A percentile compares a stretch with the other conserved stretches of the same genome.
phyloP scores from a whole-genome alignment of 2,329 filamentous ascomycete genomes.

The Fusarium sp. region DNA sequence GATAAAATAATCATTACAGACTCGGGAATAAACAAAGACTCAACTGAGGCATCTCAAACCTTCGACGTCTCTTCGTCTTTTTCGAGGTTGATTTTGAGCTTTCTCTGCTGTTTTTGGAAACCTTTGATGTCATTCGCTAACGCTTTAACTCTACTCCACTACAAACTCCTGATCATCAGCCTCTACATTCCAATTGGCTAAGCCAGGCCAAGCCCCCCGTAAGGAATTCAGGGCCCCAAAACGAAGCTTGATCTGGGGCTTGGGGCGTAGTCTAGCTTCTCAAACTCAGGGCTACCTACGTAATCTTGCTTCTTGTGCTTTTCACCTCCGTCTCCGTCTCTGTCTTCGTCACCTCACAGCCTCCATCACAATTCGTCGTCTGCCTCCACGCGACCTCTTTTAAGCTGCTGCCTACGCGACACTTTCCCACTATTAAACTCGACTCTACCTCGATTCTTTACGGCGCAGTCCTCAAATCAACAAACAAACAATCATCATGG shows the following conservation, averaged over 20 bases:
- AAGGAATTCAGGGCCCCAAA: slow-evolving; percentile 9
- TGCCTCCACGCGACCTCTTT: slow-evolving; percentile 34
- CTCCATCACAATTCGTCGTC: slow-evolving; percentile 31
- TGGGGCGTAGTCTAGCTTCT: slow-evolving; percentile 18
- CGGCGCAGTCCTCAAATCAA: slow-evolving; percentile 12
- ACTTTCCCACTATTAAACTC: slow-evolving; percentile 20
- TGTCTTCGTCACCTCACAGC: slow-evolving; percentile 33
- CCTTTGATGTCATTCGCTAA: slow-evolving; percentile 36
- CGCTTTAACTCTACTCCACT: slow-evolving; percentile 1
- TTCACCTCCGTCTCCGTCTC: slow-evolving; percentile 41
- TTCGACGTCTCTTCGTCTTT: slow-evolving; percentile 16
- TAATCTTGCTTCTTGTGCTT: slow-evolving; percentile 43
- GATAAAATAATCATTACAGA: slow-evolving; percentile 46
- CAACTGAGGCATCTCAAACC: slow-evolving; percentile 35
- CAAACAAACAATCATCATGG: slow-evolving; percentile 69
- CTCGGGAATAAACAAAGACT: slow-evolving; percentile 13
- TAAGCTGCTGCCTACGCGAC: slow-evolving; percentile 46
- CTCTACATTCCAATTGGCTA: slow-evolving; percentile 12
- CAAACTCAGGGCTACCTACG: slow-evolving; percentile 29
- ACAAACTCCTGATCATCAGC: slow-evolving; percentile 11
- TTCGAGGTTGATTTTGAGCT: slow-evolving; percentile 32
- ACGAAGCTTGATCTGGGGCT: slow-evolving; percentile 25
- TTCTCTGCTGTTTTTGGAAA: slow-evolving; percentile 34
- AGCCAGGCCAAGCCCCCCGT: neutral
- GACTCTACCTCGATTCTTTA: slow-evolving; percentile 23